Conservation (phyloP, 1,284 basidiomycete genomes). For the Leccinum brunneo-olivaceum region DNA sequence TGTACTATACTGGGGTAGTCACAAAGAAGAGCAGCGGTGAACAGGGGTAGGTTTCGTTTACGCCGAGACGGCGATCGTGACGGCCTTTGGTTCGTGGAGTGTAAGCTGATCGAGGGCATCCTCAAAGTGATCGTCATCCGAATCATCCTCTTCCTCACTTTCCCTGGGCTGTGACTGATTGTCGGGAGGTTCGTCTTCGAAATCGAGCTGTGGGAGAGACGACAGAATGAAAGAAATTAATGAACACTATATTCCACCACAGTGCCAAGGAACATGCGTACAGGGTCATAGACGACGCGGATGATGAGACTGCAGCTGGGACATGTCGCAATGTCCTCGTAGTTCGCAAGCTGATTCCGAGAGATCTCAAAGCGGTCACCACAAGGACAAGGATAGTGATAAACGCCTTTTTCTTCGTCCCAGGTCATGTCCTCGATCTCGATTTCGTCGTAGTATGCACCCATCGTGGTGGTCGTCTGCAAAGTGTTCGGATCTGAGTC, state of each 20-base stretch:
- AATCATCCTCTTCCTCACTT: slow-evolving; percentile 34
- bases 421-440: slow-evolving; percentile 96
- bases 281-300: slow-evolving; percentile 91
- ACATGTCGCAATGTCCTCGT: slow-evolving; percentile 95
- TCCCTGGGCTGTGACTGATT: slow-evolving; percentile 38
- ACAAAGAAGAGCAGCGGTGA: not conserved
- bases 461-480: too few relatives aligned
- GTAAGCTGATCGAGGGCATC: slow-evolving; percentile 61
- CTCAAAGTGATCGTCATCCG: slow-evolving; percentile 47
- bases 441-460: slow-evolving; percentile 84
- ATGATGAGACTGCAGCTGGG: slow-evolving; percentile 95
- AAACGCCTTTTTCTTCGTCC: slow-evolving; percentile 79
- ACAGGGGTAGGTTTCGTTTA: slow-evolving; percentile 1
- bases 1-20: too few relatives aligned
- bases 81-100: slow-evolving; percentile 28
- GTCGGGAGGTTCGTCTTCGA: slow-evolving; percentile 58
- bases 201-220: slow-evolving; percentile 52
- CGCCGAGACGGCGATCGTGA: slow-evolving; percentile 15
- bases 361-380: slow-evolving; percentile 98
- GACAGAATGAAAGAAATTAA: not conserved
- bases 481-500: too few relatives aligned
- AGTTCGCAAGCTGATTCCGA: slow-evolving; percentile 78
- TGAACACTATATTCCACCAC: not conserved
- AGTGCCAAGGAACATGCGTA: slow-evolving; percentile 38
- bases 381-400: slow-evolving; percentile 97